phyloP scores from a whole-genome alignment of 78 protist species.

The Dictyostelium purpureum region DNA sequence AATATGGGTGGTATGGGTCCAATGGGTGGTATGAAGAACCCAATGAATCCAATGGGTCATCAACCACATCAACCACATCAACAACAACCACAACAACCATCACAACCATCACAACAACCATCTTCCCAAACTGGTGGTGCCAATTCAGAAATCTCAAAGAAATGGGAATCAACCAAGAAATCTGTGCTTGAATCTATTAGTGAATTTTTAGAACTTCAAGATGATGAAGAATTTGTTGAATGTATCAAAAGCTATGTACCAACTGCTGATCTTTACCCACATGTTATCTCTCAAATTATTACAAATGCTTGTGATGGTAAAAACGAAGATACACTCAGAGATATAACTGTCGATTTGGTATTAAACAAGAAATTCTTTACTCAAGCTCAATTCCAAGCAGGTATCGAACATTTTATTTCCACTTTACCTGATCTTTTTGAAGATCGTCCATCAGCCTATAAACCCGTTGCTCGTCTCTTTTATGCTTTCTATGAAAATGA shows the following conservation, averaged over 20 bases:
- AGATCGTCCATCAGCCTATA: constrained; percentile 64
- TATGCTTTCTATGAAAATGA: background rate
- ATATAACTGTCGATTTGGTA: background rate
- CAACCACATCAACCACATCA: background rate
- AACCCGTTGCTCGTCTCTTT: constrained; percentile 1
- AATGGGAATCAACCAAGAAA: background rate
- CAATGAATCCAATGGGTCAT: background rate
- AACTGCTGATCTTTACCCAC: constrained; percentile 24
- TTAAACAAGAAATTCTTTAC: background rate
- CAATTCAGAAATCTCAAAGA: background rate
- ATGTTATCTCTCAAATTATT: constrained; percentile 10
- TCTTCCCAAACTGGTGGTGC: background rate
- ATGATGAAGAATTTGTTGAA: constrained; percentile 4
- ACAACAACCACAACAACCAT: background rate
- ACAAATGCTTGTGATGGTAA: background rate
- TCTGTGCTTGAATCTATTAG: background rate
- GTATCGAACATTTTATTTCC: constrained; percentile 4
- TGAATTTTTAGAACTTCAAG: constrained; percentile 1
- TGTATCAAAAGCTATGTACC: constrained; percentile 19
- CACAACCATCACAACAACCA: background rate
- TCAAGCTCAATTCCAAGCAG: background rate
- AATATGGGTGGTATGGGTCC: background rate
- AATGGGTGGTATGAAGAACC: background rate
- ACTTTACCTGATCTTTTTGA: constrained; percentile 46
- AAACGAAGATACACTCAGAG: background rate